Evolutionary conservation across 2,329 filamentous ascomycete species (phyloP).

Genomic region (Xylariaceae sp.): DNA sequence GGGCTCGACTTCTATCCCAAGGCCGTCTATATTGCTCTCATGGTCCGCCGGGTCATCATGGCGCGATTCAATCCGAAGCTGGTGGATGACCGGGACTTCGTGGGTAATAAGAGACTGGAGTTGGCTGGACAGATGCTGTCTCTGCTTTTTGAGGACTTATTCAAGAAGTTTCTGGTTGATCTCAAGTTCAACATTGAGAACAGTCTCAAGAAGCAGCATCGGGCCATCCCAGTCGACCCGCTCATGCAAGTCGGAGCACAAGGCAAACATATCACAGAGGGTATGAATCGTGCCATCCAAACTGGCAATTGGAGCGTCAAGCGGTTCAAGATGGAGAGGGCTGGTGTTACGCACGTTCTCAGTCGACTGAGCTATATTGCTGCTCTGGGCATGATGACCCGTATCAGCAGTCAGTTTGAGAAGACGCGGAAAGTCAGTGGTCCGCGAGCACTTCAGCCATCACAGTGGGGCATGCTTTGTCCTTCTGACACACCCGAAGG

Average conservation of each 20-base stretch:
- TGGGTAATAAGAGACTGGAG: slow-evolving; percentile 94
- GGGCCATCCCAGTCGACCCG: slow-evolving; percentile 82
- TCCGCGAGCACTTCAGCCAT: slow-evolving; percentile 90
- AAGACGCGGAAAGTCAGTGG: slow-evolving; percentile 97
- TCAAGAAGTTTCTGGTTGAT: slow-evolving; percentile 87
- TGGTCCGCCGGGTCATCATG: slow-evolving; percentile 95
- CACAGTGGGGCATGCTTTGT: slow-evolving; percentile 97
- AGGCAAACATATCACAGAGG: slow-evolving; percentile 79
- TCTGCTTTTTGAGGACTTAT: slow-evolving; percentile 91
- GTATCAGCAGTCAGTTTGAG: slow-evolving; percentile 97
- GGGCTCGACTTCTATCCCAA: slow-evolving; percentile 96
- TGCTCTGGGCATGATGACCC: slow-evolving; percentile 98
- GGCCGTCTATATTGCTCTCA: slow-evolving; percentile 90
- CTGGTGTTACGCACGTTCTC: slow-evolving; percentile 91
- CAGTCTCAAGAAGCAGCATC: slow-evolving; percentile 85
- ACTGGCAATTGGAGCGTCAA: slow-evolving; percentile 98
- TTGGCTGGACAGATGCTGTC: slow-evolving; percentile 90
- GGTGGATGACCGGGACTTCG: slow-evolving; percentile 94
- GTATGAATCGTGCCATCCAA: slow-evolving; percentile 92
- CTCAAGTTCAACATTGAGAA: slow-evolving; percentile 95
- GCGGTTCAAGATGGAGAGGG: slow-evolving; percentile 97
- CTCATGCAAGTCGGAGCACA: slow-evolving; percentile 76
- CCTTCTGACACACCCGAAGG: slow-evolving; percentile 97
- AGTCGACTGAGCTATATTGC: slow-evolving; percentile 94
- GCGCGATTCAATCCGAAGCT: slow-evolving; percentile 81